Evolutionary conservation across 1,284 basidiomycete genomes (phyloP), one percentile per base, ranked within the genome.

Genomic region (Neonothopanus nambi): DNA sequence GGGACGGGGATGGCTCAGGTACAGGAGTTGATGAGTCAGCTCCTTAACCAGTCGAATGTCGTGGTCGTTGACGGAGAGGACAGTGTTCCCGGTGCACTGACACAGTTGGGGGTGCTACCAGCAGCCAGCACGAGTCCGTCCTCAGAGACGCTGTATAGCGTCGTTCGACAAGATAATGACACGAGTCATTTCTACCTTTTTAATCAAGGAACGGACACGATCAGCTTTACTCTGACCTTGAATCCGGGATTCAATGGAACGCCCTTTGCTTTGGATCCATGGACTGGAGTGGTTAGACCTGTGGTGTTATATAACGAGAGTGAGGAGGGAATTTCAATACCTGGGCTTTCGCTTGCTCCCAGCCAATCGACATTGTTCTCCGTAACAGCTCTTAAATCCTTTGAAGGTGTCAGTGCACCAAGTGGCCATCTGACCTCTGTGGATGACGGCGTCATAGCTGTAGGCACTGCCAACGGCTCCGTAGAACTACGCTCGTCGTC

Each of bases 241-340:
- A 51, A 52, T 35, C 50, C 57, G n/a, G 59, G 56, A 7, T 50
- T 57, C 26, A 30, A 36, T 15, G 59, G 59, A 21, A 55, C 52
- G 37, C 59, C 57, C n/a, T 61, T 58, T 38, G 48, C 52, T 28
- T 50, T 61, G 33, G 55, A 61, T 48, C 53, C 59, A 8, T 61
- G 57, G 53, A 58, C 44, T 13, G 57, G 48, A 28, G 30, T 41
- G 3, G 55, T 58, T 13, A 48, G 15, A 3, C 55, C 59, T 3
- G 55, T 61, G 1, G 51, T 43, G 4, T 44, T 61, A n/a, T 58
- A 57, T 49, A 48, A 44, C 13, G 23, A 48, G 5, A 51, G 44
- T 3, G 44, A 42, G 24, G 44, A 54, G 12, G 57, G 53, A 13
- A 58, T 61, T 21, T 47, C 53, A 12, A 61, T 61, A 13, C 55